phyloP scores from a whole-genome alignment of 1,284 basidiomycete species.

The Heterobasidion irregulare region DNA sequence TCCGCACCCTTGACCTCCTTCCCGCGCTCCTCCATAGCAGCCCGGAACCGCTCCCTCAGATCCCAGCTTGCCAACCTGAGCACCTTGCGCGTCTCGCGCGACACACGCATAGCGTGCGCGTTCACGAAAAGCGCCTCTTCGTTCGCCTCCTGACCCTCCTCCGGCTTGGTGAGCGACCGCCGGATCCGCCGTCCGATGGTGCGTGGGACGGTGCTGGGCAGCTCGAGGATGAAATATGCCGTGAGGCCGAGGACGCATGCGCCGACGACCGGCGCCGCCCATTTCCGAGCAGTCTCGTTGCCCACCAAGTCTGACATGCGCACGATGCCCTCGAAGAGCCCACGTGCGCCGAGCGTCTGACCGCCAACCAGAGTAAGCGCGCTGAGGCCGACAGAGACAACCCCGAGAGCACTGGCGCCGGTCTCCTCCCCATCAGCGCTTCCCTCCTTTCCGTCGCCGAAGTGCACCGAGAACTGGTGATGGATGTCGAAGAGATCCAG shows the following conservation, averaged over 20 bases:
- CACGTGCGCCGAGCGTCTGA: conserved; percentile 70
- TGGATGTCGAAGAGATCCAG: conserved; percentile 88
- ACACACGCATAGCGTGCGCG: conserved; percentile 65
- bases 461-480: conserved; percentile 67
- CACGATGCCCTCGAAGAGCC: conserved; percentile 70
- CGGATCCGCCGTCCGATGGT: conserved; percentile 81
- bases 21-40: conserved; percentile 70
- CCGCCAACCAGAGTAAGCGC: conserved; percentile 85
- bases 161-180: conserved; percentile 39
- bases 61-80: conserved; percentile 92
- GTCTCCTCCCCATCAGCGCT: conserved; percentile 35
- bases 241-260: conserved; percentile 69
- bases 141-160: conserved; percentile 26
- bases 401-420: conserved; percentile 60
- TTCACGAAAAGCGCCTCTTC: conserved; percentile 55
- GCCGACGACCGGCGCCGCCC: conserved; percentile 83
- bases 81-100: conserved; percentile 91
- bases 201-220: conserved; percentile 87
- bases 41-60: conserved; percentile 76
- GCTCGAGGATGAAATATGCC: conserved; percentile 81
- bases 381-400: conserved; percentile 75
- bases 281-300: conserved; percentile 78
- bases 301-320: conserved; percentile 75
- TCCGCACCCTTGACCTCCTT: conserved; percentile 78
- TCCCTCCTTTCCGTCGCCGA: conserved; percentile 38